Base-by-base conservation (phyloP, 495 filamentous ascomycete genomes). In the Aspergillus indologenus region DNA sequence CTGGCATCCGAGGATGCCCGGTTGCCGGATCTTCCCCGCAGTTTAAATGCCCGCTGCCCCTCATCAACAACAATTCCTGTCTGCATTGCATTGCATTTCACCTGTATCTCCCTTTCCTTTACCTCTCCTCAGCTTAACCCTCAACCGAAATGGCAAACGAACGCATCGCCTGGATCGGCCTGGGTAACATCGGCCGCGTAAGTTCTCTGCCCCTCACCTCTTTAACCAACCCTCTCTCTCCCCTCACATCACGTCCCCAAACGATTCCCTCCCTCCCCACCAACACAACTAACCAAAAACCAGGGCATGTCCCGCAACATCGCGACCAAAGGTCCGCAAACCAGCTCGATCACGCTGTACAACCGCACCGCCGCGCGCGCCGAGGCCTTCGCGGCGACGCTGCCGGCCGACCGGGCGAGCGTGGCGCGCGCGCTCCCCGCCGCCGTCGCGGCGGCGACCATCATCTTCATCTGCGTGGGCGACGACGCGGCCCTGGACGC, bases 171-270 rank as follows among this genome's bases (percentile, higher is more conserved):
- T 96, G 87, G 86, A 88, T 96, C 55, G 92, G 92, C 53, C 78
- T 96, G 54, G 92, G 92, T 9, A 96, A 96, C 71, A 96, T 96
- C 83, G 92, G 92, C 60, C 80, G 89, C 58, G 90, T 92, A 78
- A 77, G 85, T 77, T 42, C 50, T 2, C 9, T 46, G 47, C 42
- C n/a, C 46, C 54, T 42, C 47, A 47, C 24, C 18, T 6, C 23
- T 34, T 18, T 23, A 23, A 11, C 5, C 45, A 19, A 3, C 45
- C 20, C n/a, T 2, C 20, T 19, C 45, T 19, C 44, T 26, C 26
- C 26, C 47, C 47, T 45, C 18, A 19, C 48, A 51, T 31, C 48
- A 23, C 20, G 2, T 19, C 20, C 19, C 45, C 20, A n/a, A n/a
- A n/a, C n/a, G n/a, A n/a, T 3, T 2, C 20, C 45, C 45, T 17